These are phyloP conservation scores for Petunia axillaris DNA, from an alignment of 257 asterid species.

Conservation along the genomic window DNA sequence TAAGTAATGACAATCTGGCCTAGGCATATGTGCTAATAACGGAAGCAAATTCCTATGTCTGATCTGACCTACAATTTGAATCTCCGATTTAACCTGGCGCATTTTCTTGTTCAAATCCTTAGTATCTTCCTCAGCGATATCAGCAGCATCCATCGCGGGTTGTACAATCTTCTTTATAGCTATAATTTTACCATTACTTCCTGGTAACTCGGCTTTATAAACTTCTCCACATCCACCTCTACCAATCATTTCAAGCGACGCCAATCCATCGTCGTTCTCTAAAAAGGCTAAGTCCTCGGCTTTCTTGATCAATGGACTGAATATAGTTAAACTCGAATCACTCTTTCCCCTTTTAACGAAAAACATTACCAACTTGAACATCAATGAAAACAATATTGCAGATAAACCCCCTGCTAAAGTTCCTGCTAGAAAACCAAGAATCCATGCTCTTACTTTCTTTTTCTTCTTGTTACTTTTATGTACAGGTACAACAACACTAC, in stretches of 20 bases:
- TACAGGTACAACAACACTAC: background rate
- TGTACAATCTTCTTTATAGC: constrained; percentile 81
- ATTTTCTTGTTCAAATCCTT: constrained; percentile 60
- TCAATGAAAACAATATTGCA: constrained; percentile 51
- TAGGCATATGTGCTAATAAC: constrained; percentile 72
- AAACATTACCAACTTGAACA: constrained; percentile 40
- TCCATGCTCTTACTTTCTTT: constrained; percentile 40
- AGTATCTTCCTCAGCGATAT: constrained; percentile 68
- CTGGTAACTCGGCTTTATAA: constrained; percentile 68
- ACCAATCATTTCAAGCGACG: constrained; percentile 63
- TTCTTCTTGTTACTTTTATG: constrained; percentile 28
- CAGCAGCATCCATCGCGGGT: constrained; percentile 53
- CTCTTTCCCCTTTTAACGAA: constrained; percentile 42
- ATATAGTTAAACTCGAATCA: constrained; percentile 52
- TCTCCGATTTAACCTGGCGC: constrained; percentile 82
- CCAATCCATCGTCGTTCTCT: constrained; percentile 67
- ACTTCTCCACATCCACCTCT: constrained; percentile 93
- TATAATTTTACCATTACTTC: constrained; percentile 63
- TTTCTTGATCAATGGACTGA: constrained; percentile 67
- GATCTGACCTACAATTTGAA: constrained; percentile 80
- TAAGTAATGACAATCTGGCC: constrained; percentile 74
- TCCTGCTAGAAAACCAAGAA: constrained; percentile 72
- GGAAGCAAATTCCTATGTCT: constrained; percentile 76
- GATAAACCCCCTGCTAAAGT: constrained; percentile 51
- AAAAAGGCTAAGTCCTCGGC: constrained; percentile 79